Percentiles rank a stretch among this genome's conserved stretches.
These are phyloP conservation scores for Parastagonospora avenae DNA, from an alignment of 2,329 filamentous ascomycete species.

Conservation along the genomic window DNA sequence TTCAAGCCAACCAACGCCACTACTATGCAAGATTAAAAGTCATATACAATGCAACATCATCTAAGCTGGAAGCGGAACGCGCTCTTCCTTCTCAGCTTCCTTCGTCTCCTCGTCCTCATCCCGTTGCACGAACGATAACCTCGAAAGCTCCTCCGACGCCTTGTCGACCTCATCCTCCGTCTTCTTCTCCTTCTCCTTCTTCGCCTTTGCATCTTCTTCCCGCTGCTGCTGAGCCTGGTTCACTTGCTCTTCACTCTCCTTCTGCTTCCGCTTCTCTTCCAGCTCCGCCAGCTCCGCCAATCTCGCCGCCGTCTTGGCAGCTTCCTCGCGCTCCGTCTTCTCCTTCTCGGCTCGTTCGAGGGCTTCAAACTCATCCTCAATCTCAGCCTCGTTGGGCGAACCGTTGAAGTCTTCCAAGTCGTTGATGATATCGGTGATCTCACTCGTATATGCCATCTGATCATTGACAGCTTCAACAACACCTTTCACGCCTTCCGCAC, in stretches of 20 bases:
- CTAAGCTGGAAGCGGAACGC: constrained; percentile 6
- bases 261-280: constrained; percentile 36
- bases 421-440: constrained; percentile 77
- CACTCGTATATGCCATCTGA: constrained; percentile 75
- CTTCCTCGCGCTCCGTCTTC: constrained; percentile 71
- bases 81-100: constrained; percentile 45
- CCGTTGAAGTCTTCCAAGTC: constrained; percentile 58
- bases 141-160: constrained; percentile 21
- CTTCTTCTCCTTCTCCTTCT: constrained; percentile 39
- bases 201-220: constrained; percentile 30
- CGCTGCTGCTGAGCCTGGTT: constrained; percentile 57
- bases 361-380: constrained; percentile 84
- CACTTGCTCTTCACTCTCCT: constrained; percentile 38
- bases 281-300: constrained; percentile 41
- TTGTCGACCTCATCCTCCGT: not conserved
- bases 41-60: not conserved
- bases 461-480: constrained; percentile 77
- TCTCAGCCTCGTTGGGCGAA: constrained; percentile 77
- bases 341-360: constrained; percentile 76
- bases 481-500: constrained; percentile 73
- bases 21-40: constrained; percentile 21
- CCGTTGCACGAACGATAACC: constrained; percentile 22
- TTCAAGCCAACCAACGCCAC: constrained; percentile 14
- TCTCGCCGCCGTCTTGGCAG: constrained; percentile 59
- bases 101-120: constrained; percentile 27